phyloP scores from a whole-genome alignment of 805 yeast genomes.

The Teunomyces pallodes region DNA sequence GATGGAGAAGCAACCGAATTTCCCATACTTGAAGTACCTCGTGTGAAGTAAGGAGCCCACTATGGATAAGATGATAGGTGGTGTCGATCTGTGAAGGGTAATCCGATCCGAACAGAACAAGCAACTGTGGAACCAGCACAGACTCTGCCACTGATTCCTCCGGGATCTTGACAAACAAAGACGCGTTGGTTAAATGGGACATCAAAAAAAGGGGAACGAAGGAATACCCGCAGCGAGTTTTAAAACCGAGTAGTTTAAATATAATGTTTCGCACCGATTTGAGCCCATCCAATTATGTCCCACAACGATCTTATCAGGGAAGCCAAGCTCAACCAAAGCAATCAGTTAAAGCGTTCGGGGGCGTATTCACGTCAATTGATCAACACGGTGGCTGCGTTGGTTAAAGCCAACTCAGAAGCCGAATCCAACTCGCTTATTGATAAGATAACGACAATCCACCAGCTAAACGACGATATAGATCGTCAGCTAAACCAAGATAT shows the following conservation, averaged over 20 bases:
- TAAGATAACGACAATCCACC: constrained; percentile 41
- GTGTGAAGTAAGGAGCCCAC: constrained; percentile 3
- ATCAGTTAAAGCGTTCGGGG: constrained; percentile 25
- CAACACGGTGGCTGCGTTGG: constrained; percentile 19
- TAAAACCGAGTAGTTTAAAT: too few relatives aligned
- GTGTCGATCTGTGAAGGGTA: constrained; percentile 12
- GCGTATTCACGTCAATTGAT: constrained; percentile 25
- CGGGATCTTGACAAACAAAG: constrained; percentile 16
- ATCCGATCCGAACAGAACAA: background rate
- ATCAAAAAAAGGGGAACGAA: background rate
- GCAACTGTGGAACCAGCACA: background rate
- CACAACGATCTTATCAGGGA: constrained; percentile 27
- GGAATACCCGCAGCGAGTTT: too few relatives aligned
- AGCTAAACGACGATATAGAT: constrained; percentile 36
- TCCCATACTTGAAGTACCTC: constrained; percentile 32
- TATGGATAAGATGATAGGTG: constrained; percentile 14
- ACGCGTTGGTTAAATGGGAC: constrained; percentile 12
- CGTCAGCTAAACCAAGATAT: constrained; percentile 34
- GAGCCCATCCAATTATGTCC: constrained; percentile 9
- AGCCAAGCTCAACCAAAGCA: constrained; percentile 35
- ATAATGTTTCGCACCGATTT: background rate
- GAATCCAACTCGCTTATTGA: constrained; percentile 11
- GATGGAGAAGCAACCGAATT: constrained; percentile 27
- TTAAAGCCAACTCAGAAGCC: constrained; percentile 28
- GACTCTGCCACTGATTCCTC: background rate